Conservation (phyloP, 1,139 yeast genomes). For the Keqinozyma sinolaborantium region DNA sequence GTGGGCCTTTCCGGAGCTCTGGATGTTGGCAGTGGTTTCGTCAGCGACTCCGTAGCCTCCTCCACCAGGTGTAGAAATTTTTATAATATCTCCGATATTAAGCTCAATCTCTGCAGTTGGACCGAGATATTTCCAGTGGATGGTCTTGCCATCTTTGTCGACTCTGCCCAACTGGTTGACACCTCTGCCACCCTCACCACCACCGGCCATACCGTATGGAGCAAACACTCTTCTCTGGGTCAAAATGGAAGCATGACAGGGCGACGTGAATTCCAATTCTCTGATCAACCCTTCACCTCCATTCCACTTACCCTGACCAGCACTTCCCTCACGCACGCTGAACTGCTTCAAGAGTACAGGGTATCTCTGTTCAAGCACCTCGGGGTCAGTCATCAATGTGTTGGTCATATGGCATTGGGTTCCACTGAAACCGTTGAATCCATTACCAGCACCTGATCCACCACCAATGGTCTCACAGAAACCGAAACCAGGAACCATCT, state of each 20-base stretch:
- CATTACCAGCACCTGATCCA: slow-evolving; percentile 37
- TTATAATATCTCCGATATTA: slow-evolving; percentile 37
- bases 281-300: slow-evolving; percentile 26
- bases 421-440: slow-evolving; percentile 29
- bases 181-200: slow-evolving; percentile 51
- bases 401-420: slow-evolving; percentile 42
- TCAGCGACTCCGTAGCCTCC: slow-evolving; percentile 44
- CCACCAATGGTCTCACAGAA: slow-evolving; percentile 44
- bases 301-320: slow-evolving; percentile 30
- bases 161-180: slow-evolving; percentile 49
- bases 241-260: slow-evolving; percentile 9
- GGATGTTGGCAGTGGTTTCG: slow-evolving; percentile 4
- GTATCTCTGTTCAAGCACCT: slow-evolving; percentile 30
- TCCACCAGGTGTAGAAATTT: slow-evolving; percentile 51
- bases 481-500: slow-evolving; percentile 33
- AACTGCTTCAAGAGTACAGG: slow-evolving; percentile 28
- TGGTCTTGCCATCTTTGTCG: slow-evolving; percentile 16
- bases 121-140: slow-evolving; percentile 19
- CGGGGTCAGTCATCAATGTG: slow-evolving; percentile 37
- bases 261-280: slow-evolving; percentile 11
- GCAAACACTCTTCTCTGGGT: slow-evolving; percentile 11
- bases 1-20: slow-evolving; percentile 2
- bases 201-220: slow-evolving; percentile 13
- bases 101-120: slow-evolving; percentile 19
- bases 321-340: slow-evolving; percentile 23